These are phyloP conservation scores for Blastobotrys petasosporus DNA, from an alignment of 1,139 yeast species.

Conservation along the genomic window DNA sequence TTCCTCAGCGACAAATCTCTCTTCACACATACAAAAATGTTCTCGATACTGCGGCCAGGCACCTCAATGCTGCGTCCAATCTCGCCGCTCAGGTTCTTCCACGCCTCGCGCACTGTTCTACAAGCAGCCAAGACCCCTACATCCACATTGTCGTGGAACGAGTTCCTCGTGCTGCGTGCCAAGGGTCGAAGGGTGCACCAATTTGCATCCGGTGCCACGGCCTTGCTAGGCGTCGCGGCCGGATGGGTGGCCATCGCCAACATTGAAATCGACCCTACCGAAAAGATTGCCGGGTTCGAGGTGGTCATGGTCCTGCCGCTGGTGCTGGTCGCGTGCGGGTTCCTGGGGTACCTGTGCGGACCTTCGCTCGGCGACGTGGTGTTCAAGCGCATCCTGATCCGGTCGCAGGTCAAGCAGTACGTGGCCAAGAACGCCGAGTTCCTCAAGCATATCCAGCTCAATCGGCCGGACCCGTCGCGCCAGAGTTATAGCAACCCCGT, in stretches of 20 bases:
- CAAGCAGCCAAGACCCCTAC: background rate
- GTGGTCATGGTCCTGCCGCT: constrained; percentile 58
- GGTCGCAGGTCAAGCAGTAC: constrained; percentile 40
- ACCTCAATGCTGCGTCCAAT: no score
- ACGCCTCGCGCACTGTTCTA: background rate
- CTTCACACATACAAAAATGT: no score
- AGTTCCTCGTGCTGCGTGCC: constrained; percentile 70
- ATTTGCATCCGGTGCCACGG: constrained; percentile 61
- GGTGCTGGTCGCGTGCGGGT: constrained; percentile 64
- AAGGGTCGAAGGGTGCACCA: constrained; percentile 66
- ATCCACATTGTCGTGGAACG: constrained; percentile 51
- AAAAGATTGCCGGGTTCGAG: constrained; percentile 78
- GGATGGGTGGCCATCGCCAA: constrained; percentile 78
- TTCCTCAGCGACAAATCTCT: no score
- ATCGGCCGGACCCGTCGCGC: constrained; percentile 90
- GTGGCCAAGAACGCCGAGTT: constrained; percentile 61
- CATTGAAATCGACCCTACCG: constrained; percentile 77
- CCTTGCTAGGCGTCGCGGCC: constrained; percentile 57
- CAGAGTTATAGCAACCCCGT: constrained; percentile 92
- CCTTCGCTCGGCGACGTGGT: constrained; percentile 72
- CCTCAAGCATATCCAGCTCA: constrained; percentile 61
- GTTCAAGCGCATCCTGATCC: constrained; percentile 49
- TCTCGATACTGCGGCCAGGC: no score
- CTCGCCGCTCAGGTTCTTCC: background rate
- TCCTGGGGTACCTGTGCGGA: constrained; percentile 74